Conservation (phyloP, 768 basidiomycete species). For the Psilocybe tampanensis region DNA sequence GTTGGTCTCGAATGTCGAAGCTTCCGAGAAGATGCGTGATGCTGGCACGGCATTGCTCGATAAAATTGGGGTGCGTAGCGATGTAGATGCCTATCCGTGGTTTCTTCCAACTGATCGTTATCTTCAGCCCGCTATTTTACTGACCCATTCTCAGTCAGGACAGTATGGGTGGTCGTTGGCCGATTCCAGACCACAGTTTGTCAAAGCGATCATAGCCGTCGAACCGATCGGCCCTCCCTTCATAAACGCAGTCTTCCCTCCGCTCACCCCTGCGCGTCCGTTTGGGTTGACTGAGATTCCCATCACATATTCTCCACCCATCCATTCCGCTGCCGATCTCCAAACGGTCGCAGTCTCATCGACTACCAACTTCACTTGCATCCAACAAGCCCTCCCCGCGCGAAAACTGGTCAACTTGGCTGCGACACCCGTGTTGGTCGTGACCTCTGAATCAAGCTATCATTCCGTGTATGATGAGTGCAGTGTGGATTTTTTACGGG, state of each 20-base stretch:
- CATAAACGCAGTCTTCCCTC: conserved; percentile 39
- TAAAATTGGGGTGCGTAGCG: conserved; percentile 44
- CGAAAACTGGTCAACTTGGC: conserved; percentile 43
- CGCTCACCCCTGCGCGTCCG: conserved; percentile 36
- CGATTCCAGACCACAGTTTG: conserved; percentile 43
- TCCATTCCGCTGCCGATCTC: conserved; percentile 40
- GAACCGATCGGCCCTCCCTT: conserved; percentile 57
- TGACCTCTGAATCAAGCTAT: conserved; percentile 53
- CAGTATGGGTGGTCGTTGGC: conserved; percentile 51
- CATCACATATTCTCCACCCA: conserved; percentile 43
- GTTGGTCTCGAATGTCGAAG: conserved; percentile 35
- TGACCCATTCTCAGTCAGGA: conserved; percentile 56
- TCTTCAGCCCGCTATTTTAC: conserved; percentile 43
- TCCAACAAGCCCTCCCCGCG: conserved; percentile 45
- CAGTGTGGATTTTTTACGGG: conserved; percentile 42
- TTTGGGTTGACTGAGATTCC: conserved; percentile 54
- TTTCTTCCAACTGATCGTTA: not conserved
- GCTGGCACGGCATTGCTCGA: conserved; percentile 48
- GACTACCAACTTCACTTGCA: conserved; percentile 37
- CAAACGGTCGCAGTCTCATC: conserved; percentile 27
- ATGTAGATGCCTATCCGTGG: not conserved
- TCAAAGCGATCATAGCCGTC: conserved; percentile 50
- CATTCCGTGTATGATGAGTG: conserved; percentile 51
- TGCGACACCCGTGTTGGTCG: conserved; percentile 45
- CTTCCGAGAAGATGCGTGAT: conserved; percentile 38